Evolutionary conservation across 2,329 filamentous ascomycete species (phyloP), one percentile per base, ranked within the genome.

Genomic region (Paraconiothyrium brasiliense): DNA sequence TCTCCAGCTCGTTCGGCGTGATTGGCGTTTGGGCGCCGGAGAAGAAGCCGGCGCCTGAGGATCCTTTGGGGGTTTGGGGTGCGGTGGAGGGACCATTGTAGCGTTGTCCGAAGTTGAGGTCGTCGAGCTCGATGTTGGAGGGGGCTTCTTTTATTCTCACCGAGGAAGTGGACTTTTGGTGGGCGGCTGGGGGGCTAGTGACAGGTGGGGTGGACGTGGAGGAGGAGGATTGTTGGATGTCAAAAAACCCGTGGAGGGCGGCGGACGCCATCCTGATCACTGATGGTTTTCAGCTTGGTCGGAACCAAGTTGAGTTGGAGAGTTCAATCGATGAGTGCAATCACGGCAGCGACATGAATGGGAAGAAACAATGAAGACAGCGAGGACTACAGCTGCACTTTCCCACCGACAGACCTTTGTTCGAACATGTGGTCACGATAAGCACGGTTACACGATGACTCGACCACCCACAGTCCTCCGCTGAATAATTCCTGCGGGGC

Each of bases 1-100:
- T 84, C 68, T 89, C 87, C 1, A 87, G 71, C 52, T 82, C 77
- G 51, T 79, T 76, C 0, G 76, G 78, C 0, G 78, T 78, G 50
- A 66, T 74, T 2, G 77, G 72, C 1, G 71, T 74, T 51, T 72
- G 66, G 0, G 54, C 48, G 1, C 68, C 67, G 4, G 63, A 61
- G n/a, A 55, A 60, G 27, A 30, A 30, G 27, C 27, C 27, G 0
- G 54, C 48, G 1, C 68, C 67, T 6, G 63, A 61, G n/a, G 55
- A 60, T 10, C 61, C 62, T n/a, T 60, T 58, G 20, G 71, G 59
- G 20, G 66, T 60, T 35, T 67, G 67, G 10, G 61, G 37, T 1
- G 41, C 57, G 55, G 62, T 41, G 11, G 65, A 62, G 11, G 70
- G 66, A 5, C 65, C 70, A 67, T 72, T 73, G 56, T 67, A 66